These are phyloP conservation scores for Cyberlindnera bimundalis DNA, from an alignment of 805 yeast genomes.

Conservation along the genomic window DNA sequence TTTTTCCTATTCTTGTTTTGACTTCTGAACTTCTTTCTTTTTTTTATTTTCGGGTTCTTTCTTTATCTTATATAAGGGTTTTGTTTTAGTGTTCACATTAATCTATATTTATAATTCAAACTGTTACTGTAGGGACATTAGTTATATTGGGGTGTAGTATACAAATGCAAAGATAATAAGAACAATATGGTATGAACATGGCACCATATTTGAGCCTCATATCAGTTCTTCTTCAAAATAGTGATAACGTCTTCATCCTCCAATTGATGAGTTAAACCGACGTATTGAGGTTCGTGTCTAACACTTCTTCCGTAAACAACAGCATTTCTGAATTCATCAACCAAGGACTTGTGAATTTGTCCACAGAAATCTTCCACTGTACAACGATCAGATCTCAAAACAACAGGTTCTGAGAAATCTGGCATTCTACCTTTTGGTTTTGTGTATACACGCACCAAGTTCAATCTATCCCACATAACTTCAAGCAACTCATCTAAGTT, in stretches of 20 bases:
- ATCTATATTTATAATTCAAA: no score
- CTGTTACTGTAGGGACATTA: background rate
- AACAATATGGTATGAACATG: constrained; percentile 5
- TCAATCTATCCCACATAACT: constrained; percentile 91
- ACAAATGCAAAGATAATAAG: background rate
- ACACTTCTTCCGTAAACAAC: constrained; percentile 92
- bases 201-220: background rate
- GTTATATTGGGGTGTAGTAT: background rate
- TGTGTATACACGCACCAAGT: constrained; percentile 92
- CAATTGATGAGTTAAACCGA: constrained; percentile 78
- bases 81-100: no score
- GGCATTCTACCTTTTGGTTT: constrained; percentile 95
- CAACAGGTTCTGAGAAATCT: constrained; percentile 94
- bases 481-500: constrained; percentile 92
- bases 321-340: constrained; percentile 90
- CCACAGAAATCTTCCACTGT: constrained; percentile 95
- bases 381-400: constrained; percentile 74
- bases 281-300: constrained; percentile 96
- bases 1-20: no score
- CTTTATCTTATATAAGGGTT: no score
- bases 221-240: constrained; percentile 63
- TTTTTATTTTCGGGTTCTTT: no score
- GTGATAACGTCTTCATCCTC: constrained; percentile 98
- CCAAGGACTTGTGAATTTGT: constrained; percentile 90
- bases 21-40: no score